Evolutionary conservation across 2,329 filamentous ascomycete species (phyloP).

Genomic region (Arthrobotrys musiformis): DNA sequence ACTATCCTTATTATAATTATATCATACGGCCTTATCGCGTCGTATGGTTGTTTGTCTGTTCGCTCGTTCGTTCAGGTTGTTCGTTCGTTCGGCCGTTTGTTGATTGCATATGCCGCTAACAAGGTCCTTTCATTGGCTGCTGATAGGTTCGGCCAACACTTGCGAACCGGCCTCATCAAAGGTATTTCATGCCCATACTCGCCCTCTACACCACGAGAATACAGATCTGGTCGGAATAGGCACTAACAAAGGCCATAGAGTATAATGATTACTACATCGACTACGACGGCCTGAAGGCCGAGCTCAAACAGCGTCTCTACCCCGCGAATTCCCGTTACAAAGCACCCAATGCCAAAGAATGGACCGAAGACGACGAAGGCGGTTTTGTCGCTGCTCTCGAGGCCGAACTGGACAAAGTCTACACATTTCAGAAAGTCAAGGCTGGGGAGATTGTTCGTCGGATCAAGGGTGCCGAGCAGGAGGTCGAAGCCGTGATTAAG

Average conservation of each 20-base stretch:
- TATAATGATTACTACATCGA: constrained; percentile 99
- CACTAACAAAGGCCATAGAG: constrained; percentile 66
- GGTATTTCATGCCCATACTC: constrained; percentile 37
- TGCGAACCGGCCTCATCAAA: constrained; percentile 93
- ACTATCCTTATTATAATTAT: too few species aligned
- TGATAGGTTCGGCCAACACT: constrained; percentile 88
- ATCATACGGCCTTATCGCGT: too few species aligned
- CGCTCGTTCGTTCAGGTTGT: too few species aligned
- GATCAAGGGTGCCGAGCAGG: constrained; percentile 86
- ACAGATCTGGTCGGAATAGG: neutral
- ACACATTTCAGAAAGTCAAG: constrained; percentile 97
- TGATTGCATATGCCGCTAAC: constrained; percentile 31
- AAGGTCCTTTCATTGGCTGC: constrained; percentile 33
- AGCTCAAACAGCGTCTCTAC: constrained; percentile 79
- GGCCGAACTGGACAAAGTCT: constrained; percentile 94
- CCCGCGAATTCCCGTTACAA: constrained; percentile 64
- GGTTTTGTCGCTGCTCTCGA: constrained; percentile 88
- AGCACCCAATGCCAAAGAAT: constrained; percentile 66
- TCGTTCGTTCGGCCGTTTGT: neutral
- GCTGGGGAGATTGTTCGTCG: constrained; percentile 92
- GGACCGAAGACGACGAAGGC: constrained; percentile 92
- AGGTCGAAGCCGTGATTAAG: constrained; percentile 86
- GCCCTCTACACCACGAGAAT: neutral
- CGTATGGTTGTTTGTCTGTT: too few species aligned
- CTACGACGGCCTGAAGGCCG: constrained; percentile 91